A percentile compares a stretch with the other conserved stretches of the same genome.
phyloP scores from a whole-genome alignment of 305 asterid species.

The Solanum hybrid region DNA sequence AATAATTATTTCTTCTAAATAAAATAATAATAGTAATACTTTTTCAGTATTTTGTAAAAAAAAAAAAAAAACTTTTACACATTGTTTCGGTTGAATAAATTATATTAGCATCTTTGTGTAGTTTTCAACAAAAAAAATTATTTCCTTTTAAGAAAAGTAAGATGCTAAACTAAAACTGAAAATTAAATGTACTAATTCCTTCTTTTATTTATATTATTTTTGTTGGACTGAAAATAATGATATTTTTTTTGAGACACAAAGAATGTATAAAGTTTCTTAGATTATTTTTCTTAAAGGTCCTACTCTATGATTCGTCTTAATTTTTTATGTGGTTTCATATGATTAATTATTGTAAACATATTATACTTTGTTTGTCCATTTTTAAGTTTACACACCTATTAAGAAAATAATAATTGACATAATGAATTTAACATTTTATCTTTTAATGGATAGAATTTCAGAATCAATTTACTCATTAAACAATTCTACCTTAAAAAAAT shows the following conservation, averaged over 20 bases:
- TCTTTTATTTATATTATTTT: not conserved
- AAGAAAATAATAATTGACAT: no score
- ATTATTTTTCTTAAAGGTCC: not conserved
- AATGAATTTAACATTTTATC: no score
- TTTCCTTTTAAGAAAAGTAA: not conserved
- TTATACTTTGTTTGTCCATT: not conserved
- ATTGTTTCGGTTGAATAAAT: not conserved
- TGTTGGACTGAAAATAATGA: not conserved
- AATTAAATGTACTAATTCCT: not conserved
- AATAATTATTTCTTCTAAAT: not conserved
- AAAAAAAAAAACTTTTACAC: not conserved
- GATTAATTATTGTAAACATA: not conserved
- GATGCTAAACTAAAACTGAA: not conserved
- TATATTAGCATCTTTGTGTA: not conserved
- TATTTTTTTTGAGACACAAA: not conserved
- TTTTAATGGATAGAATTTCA: no score
- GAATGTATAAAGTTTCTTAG: not conserved
- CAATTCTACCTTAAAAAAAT: not conserved
- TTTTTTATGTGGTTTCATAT: not conserved
- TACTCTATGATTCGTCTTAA: not conserved
- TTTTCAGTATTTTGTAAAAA: not conserved
- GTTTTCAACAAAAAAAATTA: not conserved
- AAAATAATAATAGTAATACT: not conserved
- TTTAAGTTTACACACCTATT: not conserved
- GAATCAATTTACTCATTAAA: no score